Conservation (phyloP, 306 rosid species). For the Cotoneaster glaucophyllus region DNA sequence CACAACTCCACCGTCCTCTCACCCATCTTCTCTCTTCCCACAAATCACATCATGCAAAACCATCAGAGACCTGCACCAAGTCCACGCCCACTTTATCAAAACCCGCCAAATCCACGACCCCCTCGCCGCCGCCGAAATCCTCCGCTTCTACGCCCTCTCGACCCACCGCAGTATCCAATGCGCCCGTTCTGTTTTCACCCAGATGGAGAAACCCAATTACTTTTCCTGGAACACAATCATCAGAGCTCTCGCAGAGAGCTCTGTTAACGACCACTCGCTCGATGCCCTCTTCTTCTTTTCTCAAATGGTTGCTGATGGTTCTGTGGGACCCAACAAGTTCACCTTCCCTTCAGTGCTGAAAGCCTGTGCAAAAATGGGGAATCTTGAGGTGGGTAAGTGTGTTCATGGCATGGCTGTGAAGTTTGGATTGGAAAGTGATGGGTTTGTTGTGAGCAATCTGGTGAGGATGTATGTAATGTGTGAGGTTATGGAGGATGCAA, state of each 20-base stretch:
- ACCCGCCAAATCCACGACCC: constrained; percentile 52
- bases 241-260: constrained; percentile 54
- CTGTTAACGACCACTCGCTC: constrained; percentile 13
- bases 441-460: constrained; percentile 55
- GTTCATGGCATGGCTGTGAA: constrained; percentile 66
- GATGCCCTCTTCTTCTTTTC: constrained; percentile 40
- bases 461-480: constrained; percentile 70
- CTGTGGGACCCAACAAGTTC: constrained; percentile 52
- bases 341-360: constrained; percentile 69
- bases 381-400: constrained; percentile 52
- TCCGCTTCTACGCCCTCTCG: constrained; percentile 43
- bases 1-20: constrained; percentile 9
- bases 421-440: constrained; percentile 51
- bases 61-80: constrained; percentile 50
- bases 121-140: constrained; percentile 48
- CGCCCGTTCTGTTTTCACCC: constrained; percentile 38
- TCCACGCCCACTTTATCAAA: constrained; percentile 64
- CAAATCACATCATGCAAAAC: constrained; percentile 47
- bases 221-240: constrained; percentile 70
- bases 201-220: constrained; percentile 47
- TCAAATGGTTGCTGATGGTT: constrained; percentile 41
- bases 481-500: constrained; percentile 47
- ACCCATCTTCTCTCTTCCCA: constrained; percentile 43
- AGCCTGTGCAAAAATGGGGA: constrained; percentile 47
- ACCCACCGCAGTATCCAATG: constrained; percentile 27